phyloP scores from a whole-genome alignment of 2,329 filamentous ascomycete genomes.

The Phialophora macrospora region DNA sequence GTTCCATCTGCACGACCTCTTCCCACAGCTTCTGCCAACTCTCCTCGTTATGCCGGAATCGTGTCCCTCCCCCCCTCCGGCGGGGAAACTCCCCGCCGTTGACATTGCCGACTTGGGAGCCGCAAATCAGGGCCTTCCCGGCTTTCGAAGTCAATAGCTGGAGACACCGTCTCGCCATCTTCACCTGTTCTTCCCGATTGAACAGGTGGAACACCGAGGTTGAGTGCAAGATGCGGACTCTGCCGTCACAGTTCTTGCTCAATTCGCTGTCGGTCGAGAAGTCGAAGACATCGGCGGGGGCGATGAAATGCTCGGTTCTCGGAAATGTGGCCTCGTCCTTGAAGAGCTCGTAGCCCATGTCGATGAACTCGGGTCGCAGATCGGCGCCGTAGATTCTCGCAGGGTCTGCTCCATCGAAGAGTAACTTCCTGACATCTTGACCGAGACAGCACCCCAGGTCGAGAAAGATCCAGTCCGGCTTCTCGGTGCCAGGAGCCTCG shows the following conservation, averaged over 20 bases:
- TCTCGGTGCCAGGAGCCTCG: not conserved
- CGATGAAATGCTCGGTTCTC: constrained; percentile 45
- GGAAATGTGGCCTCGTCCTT: constrained; percentile 44
- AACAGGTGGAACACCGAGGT: constrained; percentile 51
- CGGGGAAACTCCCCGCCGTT: constrained; percentile 32
- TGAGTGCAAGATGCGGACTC: constrained; percentile 45
- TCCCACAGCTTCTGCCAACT: constrained; percentile 62
- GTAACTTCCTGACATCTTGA: constrained; percentile 52
- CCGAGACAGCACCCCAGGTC: constrained; percentile 53
- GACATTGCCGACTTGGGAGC: constrained; percentile 38
- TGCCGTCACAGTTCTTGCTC: constrained; percentile 39
- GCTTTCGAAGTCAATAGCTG: constrained; percentile 26
- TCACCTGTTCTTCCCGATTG: constrained; percentile 44
- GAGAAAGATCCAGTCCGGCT: constrained; percentile 43
- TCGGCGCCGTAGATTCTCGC: constrained; percentile 47
- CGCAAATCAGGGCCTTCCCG: constrained; percentile 37
- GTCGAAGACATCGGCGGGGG: constrained; percentile 43
- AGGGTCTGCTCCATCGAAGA: constrained; percentile 55
- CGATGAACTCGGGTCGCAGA: constrained; percentile 47
- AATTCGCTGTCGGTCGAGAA: constrained; percentile 31
- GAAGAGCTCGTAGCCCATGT: constrained; percentile 52
- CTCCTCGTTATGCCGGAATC: constrained; percentile 46
- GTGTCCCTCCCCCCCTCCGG: constrained; percentile 25
- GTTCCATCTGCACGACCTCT: constrained; percentile 52
- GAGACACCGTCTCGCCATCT: constrained; percentile 36